Base-by-base conservation (phyloP, 345 rosid genomes). In the Cardamine resedifolia region DNA sequence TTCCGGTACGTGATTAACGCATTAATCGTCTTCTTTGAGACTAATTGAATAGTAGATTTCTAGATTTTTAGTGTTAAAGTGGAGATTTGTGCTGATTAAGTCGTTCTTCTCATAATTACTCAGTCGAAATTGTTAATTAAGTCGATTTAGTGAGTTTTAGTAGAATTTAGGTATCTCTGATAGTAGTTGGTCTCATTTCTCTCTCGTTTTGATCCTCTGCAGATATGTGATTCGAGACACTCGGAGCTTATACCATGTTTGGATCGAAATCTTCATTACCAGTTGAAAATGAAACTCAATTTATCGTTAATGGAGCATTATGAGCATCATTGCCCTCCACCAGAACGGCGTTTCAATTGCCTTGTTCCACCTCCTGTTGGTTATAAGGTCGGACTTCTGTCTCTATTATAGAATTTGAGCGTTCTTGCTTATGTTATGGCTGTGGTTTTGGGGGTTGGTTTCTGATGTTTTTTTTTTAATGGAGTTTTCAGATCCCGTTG, bases 171-270 rank as follows among this genome's bases (percentile, higher is more conserved):
- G 61, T 23, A 21, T 33, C 47, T 53, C 52, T 10, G 16, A 19
- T 55, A 10, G 66, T 18, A 4, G 3, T 27, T 15, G 18, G 55
- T 18, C 44, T 59, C 27, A 7, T 39, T 50, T 11, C 67, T 66
- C 24, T 15, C 41, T 62, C 12, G 20, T 33, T 43, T 48, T 72
- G 38, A n/a, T 45, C 33, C 5, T 31, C 49, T 51, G 27, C 82
- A 91, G 99, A 79, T 95, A 56, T 95, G 97, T 72, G 93, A 95
- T 77, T 74, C 79, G 52, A 87, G 63, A 18, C 82, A 84, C 74
- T 91, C 99, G 15, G 99, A 91, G 81, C 57, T 95, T 48, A 95
- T 95, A 62, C 99, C 99, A 19, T 95, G 99, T 78, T 78, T 95
- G 72, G 99, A 95, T 78, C 78, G 96, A 51, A 84, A 85, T 71